Base-by-base conservation (phyloP, 2,329 filamentous ascomycete species). In the Penicillium sp. region DNA sequence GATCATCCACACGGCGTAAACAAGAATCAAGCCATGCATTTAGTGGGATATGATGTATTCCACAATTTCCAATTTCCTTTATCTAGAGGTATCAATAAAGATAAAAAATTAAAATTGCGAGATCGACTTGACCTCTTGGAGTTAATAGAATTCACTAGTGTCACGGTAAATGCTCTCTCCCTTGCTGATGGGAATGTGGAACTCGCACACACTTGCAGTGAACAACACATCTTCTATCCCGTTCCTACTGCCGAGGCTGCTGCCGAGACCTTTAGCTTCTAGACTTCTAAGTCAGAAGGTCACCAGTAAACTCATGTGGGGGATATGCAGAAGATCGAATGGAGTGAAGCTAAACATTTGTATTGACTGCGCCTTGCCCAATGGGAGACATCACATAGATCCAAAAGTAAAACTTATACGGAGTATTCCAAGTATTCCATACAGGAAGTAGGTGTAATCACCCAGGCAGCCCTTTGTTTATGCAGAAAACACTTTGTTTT, bases 141-240 rank as follows among this genome's bases (percentile, higher is more conserved):
- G 35, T 38, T 48, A 14, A 13, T 39, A 32, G 6, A 34, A 40
- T 51, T 56, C 48, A 46, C 29, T 56, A 56, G 53, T 26, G 34
- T 46, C 14, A 11, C 10, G 22, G 26, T 34, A n/a, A 18, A 31
- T 52, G 14, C 43, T 29, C 24, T 26, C 24, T 31, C 53, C 53
- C 53, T 56, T 56, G 48, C 53, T 56, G 53, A 24, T 29, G 42
- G 20, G 53, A 56, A 56, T 56, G 53, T 56, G 53, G 53, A 18
- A 52, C 53, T 35, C 35, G 24, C 47, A 35, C 22, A 46, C 35
- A 52, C 48, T 35, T 24, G 26, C 53, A 55, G 48, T 13, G 50
- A 48, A 35, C 44, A 49, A 38, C 24, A 43, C 52, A 42, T 20
- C 37, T 49, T n/a, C 34, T 38, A 22, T 53, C 44, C 37, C 32